Base-by-base conservation (phyloP, 139 green algal species). In the Picochlorum sp. region DNA sequence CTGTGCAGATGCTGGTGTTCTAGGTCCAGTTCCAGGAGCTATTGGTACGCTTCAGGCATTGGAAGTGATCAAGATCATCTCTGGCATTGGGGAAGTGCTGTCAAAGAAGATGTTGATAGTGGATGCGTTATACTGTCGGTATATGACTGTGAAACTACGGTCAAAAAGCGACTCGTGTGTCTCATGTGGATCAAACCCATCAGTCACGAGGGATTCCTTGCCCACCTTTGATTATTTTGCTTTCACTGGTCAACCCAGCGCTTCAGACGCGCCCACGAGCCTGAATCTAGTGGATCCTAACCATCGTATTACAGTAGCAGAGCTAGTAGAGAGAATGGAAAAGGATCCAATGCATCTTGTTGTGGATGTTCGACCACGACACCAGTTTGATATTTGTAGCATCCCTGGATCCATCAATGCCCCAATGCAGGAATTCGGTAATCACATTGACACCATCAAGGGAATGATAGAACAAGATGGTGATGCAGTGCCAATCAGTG, bases 41-140 rank as follows among this genome's bases (percentile, higher is more conserved):
- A 95, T 99, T 49, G 94, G 94, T 44, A 75, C 70, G 10, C 67
- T 99, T 69, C 89, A 97, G 80, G 90, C 94, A 0, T 63, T 97
- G 8, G 94, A 99, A 78, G 85, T 81, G 6, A 76, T 97, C 65
- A 98, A 98, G 81, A 56, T 96, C 18, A 41, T 91, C 21, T 56
- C 76, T 23, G 78, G 81, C 0, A 68, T 91, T 2, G 90, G 90
- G 1, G 65, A 84, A 34, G 70, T 80, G 3, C 45, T 88, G 57
- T 66, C 62, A 7, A 65, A 81, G 55, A 68, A 62, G 58, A 71
- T 96, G 69, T 73, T 95, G 59, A 62, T 94, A 14, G 80, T 86
- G 15, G 90, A 96, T 67, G 79, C 69, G 1, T 49, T 91, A 44
- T 54, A 63, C 18, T 75, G 66, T 6, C 72, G 81, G 18, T 91